Base-by-base conservation (phyloP, 2,329 filamentous ascomycete species). In the Xylariales sp. region DNA sequence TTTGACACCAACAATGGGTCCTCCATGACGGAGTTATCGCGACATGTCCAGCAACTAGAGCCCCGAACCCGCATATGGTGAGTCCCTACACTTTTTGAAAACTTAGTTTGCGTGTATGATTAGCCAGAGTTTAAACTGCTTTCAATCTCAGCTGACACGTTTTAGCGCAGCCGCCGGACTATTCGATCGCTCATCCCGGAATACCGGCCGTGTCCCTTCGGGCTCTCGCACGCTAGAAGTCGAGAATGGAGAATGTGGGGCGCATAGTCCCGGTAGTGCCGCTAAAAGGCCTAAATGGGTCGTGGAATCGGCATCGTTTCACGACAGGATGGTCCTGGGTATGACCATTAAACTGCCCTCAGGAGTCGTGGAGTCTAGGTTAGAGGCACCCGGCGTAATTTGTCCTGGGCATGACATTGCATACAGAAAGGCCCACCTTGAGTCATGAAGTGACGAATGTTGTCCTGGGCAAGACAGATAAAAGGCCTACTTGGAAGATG, bases 251-350 rank as follows among this genome's bases (percentile, higher is more conserved):
- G 10, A 23, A 49, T 7, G 6, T 49, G 41, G 6, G 12, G 10
- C 39, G 4, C 28, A 6, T 78, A 62, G 79, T 80, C 81, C 81
- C 82, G 77, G 80, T 75, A 82, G 67, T 9, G 80, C 81, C 80
- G 67, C 68, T 75, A 81, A 81, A 81, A 80, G 78, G 78, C 79
- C 75, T 64, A 30, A 34, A 54, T 30, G 66, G 34, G 64, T 71
- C 61, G 67, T 61, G 43, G 56, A 50, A 53, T 66, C 53, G 28
- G 5, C 16, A n/a, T 30, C n/a, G 50, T 36, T 52, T 28, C 67
- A 30, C 66, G 65, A 62, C 66, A 59, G 49, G 32, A 49, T 61
- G 67, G 68, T 70, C 70, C 70, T 69, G 41, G 70, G 69, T 54
- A 72, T 57, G 72, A 72, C 71, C 49, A 14, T 64, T 63, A 71